Percentiles rank a stretch among this genome's conserved stretches.
phyloP scores from a whole-genome alignment of 495 filamentous ascomycete species.

The Hyaloscypha finlandica region DNA sequence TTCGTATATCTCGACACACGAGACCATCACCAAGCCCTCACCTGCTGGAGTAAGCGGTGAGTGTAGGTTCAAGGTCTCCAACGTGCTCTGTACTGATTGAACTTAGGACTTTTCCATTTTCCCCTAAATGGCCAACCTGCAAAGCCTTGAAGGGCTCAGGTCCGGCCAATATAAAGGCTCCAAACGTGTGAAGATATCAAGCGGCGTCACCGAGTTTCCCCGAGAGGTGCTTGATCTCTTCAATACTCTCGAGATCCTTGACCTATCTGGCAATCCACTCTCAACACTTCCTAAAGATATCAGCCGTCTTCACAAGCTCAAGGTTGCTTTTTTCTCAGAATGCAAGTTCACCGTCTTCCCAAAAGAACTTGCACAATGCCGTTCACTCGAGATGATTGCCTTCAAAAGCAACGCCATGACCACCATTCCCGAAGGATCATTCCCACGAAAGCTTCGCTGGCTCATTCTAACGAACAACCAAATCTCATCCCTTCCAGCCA shows the following conservation, averaged over 20 bases:
- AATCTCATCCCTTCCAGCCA: constrained; percentile 38
- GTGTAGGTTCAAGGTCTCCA: not conserved
- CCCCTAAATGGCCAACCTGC: not conserved
- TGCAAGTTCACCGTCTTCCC: constrained; percentile 48
- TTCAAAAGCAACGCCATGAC: constrained; percentile 48
- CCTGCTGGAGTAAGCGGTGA: not conserved
- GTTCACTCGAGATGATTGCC: constrained; percentile 45
- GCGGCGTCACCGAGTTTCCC: constrained; percentile 41
- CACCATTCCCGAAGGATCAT: constrained; percentile 41
- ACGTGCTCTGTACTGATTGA: not conserved
- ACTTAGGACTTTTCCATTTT: not conserved
- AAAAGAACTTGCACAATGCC: constrained; percentile 40
- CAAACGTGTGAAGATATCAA: constrained; percentile 41
- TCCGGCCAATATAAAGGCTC: constrained; percentile 31
- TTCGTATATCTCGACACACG: not conserved
- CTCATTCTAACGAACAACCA: constrained; percentile 48
- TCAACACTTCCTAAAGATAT: constrained; percentile 42
- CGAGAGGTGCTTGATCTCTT: constrained; percentile 42
- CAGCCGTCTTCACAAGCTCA: constrained; percentile 42
- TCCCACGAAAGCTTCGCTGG: constrained; percentile 44
- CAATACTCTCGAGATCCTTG: constrained; percentile 43
- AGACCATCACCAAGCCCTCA: not conserved
- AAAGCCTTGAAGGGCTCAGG: constrained; percentile 24
- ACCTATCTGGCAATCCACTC: constrained; percentile 46
- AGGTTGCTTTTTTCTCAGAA: constrained; percentile 45